Conservation (phyloP, 2,329 filamentous ascomycete genomes). For the Zasmidium citrigriseum region DNA sequence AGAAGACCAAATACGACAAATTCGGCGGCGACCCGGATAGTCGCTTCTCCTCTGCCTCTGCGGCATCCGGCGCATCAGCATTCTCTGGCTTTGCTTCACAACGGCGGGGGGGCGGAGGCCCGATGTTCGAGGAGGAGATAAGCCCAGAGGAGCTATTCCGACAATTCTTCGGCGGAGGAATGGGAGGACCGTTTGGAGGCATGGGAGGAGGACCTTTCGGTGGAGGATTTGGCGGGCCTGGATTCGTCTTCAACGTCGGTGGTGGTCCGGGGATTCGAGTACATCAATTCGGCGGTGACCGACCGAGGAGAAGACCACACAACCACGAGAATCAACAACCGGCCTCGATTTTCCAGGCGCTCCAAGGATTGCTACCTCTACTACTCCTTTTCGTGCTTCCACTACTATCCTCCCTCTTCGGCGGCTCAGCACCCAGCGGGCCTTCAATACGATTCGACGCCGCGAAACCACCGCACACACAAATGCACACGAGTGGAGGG, state of each 20-base stretch:
- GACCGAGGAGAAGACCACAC: slow-evolving; percentile 74
- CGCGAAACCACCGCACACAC: slow-evolving; percentile 69
- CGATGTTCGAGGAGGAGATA: slow-evolving; percentile 86
- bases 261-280: slow-evolving; percentile 82
- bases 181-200: slow-evolving; percentile 51
- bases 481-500: slow-evolving; percentile 69
- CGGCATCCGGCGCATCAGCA: slow-evolving; percentile 61
- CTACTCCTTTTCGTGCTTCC: slow-evolving; percentile 85
- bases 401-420: slow-evolving; percentile 77
- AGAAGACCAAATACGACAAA: slow-evolving; percentile 83
- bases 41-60: slow-evolving; percentile 64
- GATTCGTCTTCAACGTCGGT: slow-evolving; percentile 93
- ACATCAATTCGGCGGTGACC: slow-evolving; percentile 87
- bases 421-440: slow-evolving; percentile 58
- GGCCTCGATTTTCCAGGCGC: slow-evolving; percentile 47
- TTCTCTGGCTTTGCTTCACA: slow-evolving; percentile 62
- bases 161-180: slow-evolving; percentile 84
- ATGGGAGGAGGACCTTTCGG: slow-evolving; percentile 9
- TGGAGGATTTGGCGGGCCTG: slow-evolving; percentile 62
- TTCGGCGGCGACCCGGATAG: slow-evolving; percentile 92
- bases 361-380: slow-evolving; percentile 66
- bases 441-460: slow-evolving; percentile 77
- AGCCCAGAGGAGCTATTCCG: slow-evolving; percentile 96
- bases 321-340: slow-evolving; percentile 55
- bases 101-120: slow-evolving; percentile 47